A percentile compares a stretch with the other conserved stretches of the same genome.
These are phyloP conservation scores for Dothistroma septosporum DNA, from an alignment of 2,329 filamentous ascomycete species.

Conservation along the genomic window DNA sequence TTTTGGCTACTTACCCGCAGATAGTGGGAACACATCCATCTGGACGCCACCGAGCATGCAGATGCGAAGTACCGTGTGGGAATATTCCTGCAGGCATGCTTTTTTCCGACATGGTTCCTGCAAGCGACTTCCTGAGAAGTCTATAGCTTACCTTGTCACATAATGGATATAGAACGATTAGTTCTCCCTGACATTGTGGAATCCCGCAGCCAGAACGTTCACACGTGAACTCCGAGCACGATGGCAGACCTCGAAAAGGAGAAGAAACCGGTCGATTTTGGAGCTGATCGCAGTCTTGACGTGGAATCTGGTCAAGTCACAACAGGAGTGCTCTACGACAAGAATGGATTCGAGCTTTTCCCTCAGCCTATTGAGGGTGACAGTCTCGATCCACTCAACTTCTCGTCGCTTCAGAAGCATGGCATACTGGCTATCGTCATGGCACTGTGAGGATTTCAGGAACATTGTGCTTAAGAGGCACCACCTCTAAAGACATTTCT, in stretches of 20 bases:
- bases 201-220: not conserved
- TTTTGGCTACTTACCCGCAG: not conserved
- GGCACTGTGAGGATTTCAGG: constrained; percentile 11
- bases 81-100: not conserved
- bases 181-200: not conserved
- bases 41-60: not conserved
- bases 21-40: not conserved
- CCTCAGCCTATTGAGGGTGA: constrained; percentile 15
- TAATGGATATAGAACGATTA: not conserved
- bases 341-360: constrained; percentile 17
- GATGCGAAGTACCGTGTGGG: not conserved
- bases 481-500: not conserved
- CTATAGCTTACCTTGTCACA: not conserved
- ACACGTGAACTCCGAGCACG: not conserved
- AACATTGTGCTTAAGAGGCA: not conserved
- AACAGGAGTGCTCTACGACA: constrained; percentile 15
- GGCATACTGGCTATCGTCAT: constrained; percentile 15
- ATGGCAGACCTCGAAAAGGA: not conserved
- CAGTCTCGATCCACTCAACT: constrained; percentile 18
- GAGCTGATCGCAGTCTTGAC: constrained; percentile 1
- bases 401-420: constrained; percentile 17
- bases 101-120: not conserved
- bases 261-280: not conserved
- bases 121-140: not conserved
- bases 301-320: constrained; percentile 10